Evolutionary conservation across 768 basidiomycete genomes (phyloP), one percentile per base, ranked within the genome.

Genomic region (Collybiopsis luxurians): DNA sequence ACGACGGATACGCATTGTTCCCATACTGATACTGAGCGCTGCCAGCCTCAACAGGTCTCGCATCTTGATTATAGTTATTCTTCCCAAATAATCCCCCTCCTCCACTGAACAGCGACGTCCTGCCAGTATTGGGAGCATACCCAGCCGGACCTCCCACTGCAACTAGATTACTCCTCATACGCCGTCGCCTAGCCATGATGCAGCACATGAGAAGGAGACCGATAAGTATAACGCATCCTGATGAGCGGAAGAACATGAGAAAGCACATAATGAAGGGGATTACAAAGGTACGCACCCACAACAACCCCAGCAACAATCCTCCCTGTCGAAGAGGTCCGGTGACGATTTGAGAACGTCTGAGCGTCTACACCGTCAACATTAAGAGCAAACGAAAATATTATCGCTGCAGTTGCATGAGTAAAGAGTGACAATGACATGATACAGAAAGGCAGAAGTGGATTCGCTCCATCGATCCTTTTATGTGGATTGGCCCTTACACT

Each of bases 271-370:
- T 3, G 54, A 5, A 11, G 5, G 17, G 5, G 26, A 19, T 34
- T 17, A 23, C 39, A 31, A 23, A 30, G 9, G 31, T 28, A 30
- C 54, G 13, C 21, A 47, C 54, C 54, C n/a, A 55, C 54, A 13
- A 55, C 54, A 27, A 55, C 21, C 5, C 54, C 54, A 19, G 44
- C 54, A 21, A 55, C 54, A n/a, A 55, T 38, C 12, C 45, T 30
- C 10, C 54, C 54, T 2, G 27, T 44, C 7, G 45, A 34, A 31
- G 44, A 36, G 3, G 27, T 46, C 11, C 45, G 27, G 10, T 34
- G 28, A 19, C 24, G 31, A 11, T 28, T 45, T 6, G n/a, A 44
- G 12, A 55, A 48, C 24, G 27, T 11, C 17, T 55, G 54, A 17
- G 54, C 43, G n/a, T 39, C 45, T n/a, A 54, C 53, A n/a, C 11